Conservation (phyloP, 2,329 filamentous ascomycete species). For the Fusarium agapanthi region DNA sequence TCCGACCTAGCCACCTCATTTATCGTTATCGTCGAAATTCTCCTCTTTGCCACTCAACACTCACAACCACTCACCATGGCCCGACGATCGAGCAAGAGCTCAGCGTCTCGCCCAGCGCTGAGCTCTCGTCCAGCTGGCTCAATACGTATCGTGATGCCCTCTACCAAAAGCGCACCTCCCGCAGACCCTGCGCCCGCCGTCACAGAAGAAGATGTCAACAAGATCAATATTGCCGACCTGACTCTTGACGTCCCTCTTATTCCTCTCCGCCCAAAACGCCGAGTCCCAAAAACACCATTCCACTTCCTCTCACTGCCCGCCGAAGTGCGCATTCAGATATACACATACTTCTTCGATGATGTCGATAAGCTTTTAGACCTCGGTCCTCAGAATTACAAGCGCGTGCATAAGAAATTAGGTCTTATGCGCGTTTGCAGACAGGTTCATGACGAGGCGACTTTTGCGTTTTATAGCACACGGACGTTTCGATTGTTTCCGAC, state of each 20-base stretch:
- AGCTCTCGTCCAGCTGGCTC: constrained; percentile 20
- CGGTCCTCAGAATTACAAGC: constrained; percentile 70
- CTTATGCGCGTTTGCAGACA: constrained; percentile 69
- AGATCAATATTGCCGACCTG: constrained; percentile 54
- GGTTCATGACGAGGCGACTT: constrained; percentile 70
- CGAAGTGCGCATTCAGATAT: constrained; percentile 76
- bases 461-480: constrained; percentile 71
- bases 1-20: neutral
- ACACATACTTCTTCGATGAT: constrained; percentile 68
- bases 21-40: constrained; percentile 9
- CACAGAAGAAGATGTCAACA: constrained; percentile 52
- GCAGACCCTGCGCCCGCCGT: constrained; percentile 49
- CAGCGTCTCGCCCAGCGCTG: constrained; percentile 18
- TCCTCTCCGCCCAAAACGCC: constrained; percentile 45
- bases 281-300: constrained; percentile 58
- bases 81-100: constrained; percentile 36
- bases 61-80: constrained; percentile 28
- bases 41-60: constrained; percentile 20
- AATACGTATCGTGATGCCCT: constrained; percentile 34
- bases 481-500: constrained; percentile 74
- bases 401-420: constrained; percentile 66
- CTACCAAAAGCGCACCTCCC: neutral
- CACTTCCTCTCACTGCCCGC: constrained; percentile 73
- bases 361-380: constrained; percentile 69
- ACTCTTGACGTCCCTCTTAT: constrained; percentile 52